Percentiles rank a stretch among this genome's conserved stretches.
These are phyloP conservation scores for Cryphonectria japonica DNA, from an alignment of 2,329 filamentous ascomycete species.

Conservation along the genomic window DNA sequence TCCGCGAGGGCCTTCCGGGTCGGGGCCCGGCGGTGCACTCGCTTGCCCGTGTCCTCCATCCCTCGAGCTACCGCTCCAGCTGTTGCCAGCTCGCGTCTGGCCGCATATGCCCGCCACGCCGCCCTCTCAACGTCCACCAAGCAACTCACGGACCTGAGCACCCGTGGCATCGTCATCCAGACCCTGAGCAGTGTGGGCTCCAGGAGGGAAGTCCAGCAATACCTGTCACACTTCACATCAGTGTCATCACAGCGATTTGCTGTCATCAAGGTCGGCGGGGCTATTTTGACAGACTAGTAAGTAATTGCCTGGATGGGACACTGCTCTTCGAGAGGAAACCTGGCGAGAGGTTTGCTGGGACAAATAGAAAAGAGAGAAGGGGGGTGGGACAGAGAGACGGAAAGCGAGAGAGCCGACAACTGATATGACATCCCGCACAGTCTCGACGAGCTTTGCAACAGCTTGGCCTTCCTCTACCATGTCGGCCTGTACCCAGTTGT, in stretches of 20 bases:
- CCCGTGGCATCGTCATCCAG: constrained; percentile 82
- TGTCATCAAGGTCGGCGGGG: constrained; percentile 97
- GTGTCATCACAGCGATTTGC: constrained; percentile 97
- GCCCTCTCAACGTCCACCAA: constrained; percentile 39
- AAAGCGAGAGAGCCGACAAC: background rate
- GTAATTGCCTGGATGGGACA: background rate
- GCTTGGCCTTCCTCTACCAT: constrained; percentile 89
- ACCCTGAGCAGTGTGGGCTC: constrained; percentile 94
- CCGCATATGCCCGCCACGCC: constrained; percentile 34
- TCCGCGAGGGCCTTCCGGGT: constrained; percentile 47
- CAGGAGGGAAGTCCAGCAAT: constrained; percentile 95
- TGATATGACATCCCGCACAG: constrained; percentile 19
- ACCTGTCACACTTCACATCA: constrained; percentile 95
- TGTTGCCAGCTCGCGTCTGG: constrained; percentile 30
- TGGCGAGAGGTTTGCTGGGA: background rate
- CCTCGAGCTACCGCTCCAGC: constrained; percentile 16
- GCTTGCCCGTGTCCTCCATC: constrained; percentile 32
- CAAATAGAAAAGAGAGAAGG: background rate
- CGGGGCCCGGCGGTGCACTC: constrained; percentile 46
- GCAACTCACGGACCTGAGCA: constrained; percentile 57
- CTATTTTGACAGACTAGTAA: constrained; percentile 85
- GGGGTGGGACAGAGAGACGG: background rate
- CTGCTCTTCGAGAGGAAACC: background rate
- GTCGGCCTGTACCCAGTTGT: constrained; percentile 94
- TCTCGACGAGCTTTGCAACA: constrained; percentile 86